phyloP scores from a whole-genome alignment of 192 early-diverging fungal species.

The Neocallimastix lanati region DNA sequence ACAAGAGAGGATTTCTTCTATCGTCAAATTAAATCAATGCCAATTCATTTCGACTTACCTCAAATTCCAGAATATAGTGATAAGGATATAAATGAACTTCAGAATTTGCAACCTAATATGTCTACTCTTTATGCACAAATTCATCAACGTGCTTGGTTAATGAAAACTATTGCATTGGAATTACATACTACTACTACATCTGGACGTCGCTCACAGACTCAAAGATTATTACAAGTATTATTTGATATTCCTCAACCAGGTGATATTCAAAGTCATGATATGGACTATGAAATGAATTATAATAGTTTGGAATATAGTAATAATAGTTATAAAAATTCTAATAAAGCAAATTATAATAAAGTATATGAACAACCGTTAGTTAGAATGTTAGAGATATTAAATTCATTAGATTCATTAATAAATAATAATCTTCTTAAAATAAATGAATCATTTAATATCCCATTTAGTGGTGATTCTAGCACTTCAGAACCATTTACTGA shows the following conservation, averaged over 20 bases:
- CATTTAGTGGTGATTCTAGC: neutral
- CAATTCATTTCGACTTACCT: conserved; percentile 5
- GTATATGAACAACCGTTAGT: conserved; percentile 40
- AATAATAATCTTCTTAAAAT: neutral
- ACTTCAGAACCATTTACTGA: neutral
- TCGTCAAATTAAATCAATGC: conserved; percentile 36
- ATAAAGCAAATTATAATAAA: neutral
- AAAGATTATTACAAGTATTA: conserved; percentile 24
- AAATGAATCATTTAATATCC: neutral
- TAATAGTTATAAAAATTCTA: neutral
- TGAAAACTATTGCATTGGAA: conserved; percentile 73
- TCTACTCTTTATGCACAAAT: conserved; percentile 20
- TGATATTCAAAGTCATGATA: conserved; percentile 2
- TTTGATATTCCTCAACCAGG: conserved; percentile 9
- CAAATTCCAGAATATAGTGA: neutral
- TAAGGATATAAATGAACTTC: neutral
- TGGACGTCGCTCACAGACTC: conserved; percentile 16
- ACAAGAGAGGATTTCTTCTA: conserved; percentile 57
- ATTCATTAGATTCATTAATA: conserved; percentile 39
- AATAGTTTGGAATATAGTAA: neutral
- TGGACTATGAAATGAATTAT: conserved; percentile 2
- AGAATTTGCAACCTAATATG: neutral
- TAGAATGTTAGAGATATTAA: conserved; percentile 54
- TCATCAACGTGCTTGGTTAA: conserved; percentile 75
- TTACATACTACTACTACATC: conserved; percentile 41